Conservation (phyloP, 2,329 filamentous ascomycete species). For the Atkinsonella texensis region DNA sequence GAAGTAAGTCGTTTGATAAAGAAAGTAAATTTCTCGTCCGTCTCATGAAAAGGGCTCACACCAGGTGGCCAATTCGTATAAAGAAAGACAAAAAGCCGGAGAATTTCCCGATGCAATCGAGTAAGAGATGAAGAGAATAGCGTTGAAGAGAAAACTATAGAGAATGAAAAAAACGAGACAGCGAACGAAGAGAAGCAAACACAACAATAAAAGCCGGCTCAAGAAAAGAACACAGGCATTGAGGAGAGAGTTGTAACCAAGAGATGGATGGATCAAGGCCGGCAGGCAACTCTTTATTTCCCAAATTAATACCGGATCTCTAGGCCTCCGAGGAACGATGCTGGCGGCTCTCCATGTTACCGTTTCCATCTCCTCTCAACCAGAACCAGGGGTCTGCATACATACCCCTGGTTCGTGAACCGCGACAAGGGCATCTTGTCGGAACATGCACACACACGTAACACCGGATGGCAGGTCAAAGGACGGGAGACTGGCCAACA, state of each 20-base stretch:
- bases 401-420: neutral
- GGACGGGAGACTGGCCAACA: neutral
- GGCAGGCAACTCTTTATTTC: neutral
- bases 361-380: too few species aligned
- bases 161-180: neutral
- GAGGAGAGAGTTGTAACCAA: neutral
- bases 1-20: neutral
- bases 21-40: neutral
- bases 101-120: constrained; percentile 1
- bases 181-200: neutral
- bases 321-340: neutral
- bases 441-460: neutral
- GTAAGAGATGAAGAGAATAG: neutral
- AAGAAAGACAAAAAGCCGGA: neutral
- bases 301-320: neutral
- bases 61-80: neutral
- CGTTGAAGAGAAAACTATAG: neutral
- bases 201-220: neutral
- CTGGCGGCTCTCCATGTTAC: neutral
- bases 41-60: neutral
- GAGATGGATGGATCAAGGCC: too few species aligned
- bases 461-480: neutral
- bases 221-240: neutral
- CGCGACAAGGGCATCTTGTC: neutral
- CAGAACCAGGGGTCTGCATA: neutral